Percentiles rank a stretch among this genome's conserved stretches.
These are phyloP conservation scores for Coffea canephora DNA, from an alignment of 257 asterid species.

Conservation along the genomic window DNA sequence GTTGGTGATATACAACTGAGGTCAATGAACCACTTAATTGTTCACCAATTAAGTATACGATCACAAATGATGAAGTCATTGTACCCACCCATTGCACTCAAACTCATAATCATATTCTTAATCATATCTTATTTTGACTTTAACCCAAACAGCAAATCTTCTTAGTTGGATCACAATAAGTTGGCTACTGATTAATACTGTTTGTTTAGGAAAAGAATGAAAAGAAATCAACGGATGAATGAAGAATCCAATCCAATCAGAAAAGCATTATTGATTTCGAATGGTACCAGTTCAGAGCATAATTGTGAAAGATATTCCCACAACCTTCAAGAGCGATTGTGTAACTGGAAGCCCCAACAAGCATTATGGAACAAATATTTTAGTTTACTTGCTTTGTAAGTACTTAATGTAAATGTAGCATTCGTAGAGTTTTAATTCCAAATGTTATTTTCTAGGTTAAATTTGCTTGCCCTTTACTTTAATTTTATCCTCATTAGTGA, in stretches of 20 bases:
- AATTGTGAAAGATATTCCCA: conserved; percentile 7
- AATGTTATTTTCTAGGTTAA: too few species aligned
- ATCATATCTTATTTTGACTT: not conserved
- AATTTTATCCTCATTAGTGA: too few species aligned
- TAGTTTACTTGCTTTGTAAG: too few species aligned
- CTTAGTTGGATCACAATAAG: conserved; percentile 45
- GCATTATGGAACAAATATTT: too few species aligned
- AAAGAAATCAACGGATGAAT: not conserved
- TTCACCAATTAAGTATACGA: not conserved
- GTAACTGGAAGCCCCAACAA: not conserved
- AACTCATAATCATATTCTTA: not conserved
- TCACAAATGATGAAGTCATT: not conserved
- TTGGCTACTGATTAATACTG: conserved; percentile 8
- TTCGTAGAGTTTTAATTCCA: too few species aligned
- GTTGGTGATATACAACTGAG: conserved; percentile 6
- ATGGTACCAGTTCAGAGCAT: not conserved
- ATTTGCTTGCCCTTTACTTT: too few species aligned
- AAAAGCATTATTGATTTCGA: conserved; percentile 11
- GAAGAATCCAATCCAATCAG: conserved; percentile 16
- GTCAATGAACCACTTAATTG: not conserved
- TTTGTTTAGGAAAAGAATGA: not conserved
- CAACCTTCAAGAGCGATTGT: conserved; percentile 3
- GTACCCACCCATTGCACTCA: not conserved
- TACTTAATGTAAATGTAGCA: too few species aligned
- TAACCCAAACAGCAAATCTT: conserved; percentile 23